phyloP scores from a whole-genome alignment of 116 monocot species.

The Phalaenopsis hybrid region DNA sequence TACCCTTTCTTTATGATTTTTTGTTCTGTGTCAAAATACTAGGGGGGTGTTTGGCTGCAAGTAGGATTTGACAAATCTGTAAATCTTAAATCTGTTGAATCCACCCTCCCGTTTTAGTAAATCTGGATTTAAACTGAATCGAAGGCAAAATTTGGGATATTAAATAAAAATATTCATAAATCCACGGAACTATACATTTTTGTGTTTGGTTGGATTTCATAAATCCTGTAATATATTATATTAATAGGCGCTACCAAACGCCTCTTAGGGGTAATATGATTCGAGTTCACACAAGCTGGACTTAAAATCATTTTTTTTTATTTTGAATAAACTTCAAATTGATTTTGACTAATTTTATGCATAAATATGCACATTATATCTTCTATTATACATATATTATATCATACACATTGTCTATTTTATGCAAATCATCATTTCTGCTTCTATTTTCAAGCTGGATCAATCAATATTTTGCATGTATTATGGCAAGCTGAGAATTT shows the following conservation, averaged over 20 bases:
- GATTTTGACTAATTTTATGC: neutral
- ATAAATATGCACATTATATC: neutral
- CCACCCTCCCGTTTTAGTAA: too few relatives aligned
- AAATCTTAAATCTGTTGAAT: neutral
- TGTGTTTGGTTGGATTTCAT: too few relatives aligned
- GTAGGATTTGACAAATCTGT: too few relatives aligned
- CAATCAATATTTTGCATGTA: neutral
- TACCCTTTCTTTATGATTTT: neutral
- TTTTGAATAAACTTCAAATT: neutral
- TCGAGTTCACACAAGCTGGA: neutral
- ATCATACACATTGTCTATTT: neutral
- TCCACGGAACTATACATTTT: too few relatives aligned
- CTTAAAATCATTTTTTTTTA: neutral
- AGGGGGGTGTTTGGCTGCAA: neutral
- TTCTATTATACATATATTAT: neutral
- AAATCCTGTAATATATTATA: too few relatives aligned
- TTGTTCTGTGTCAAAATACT: neutral
- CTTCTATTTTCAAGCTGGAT: neutral
- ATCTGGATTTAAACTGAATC: too few relatives aligned
- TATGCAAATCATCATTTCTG: neutral
- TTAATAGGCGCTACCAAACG: too few relatives aligned
- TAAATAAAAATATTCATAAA: too few relatives aligned
- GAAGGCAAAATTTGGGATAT: too few relatives aligned
- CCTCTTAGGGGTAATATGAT: neutral
- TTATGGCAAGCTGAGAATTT: neutral